Evolutionary conservation across 257 asterid species (phyloP), one percentile per base, ranked within the genome.

Genomic region (Paraleonurus japonicus): DNA sequence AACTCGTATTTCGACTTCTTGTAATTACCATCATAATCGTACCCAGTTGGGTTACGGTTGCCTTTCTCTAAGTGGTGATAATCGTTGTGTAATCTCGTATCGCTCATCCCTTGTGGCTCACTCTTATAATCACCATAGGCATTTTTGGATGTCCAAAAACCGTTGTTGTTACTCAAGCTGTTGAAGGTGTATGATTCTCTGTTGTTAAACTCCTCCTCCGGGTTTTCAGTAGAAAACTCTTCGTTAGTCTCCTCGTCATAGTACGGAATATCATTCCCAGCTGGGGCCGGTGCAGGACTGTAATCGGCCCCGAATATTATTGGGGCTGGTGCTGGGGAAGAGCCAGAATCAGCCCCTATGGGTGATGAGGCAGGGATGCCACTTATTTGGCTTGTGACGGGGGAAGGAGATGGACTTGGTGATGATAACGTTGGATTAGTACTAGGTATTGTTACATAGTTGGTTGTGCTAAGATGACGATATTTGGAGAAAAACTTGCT

Each of bases 91-190:
- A 70, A 76, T 71, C 90, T 81, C 7, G 96, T 81, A 48, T 87
- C 88, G 26, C 91, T 87, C 89, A 85, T 81, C 24, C 87, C 93
- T 19, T 83, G 79, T 55, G 81, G 81, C 64, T 75, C 67, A 5
- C 61, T 22, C 57, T 62, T 50, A 57, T 60, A n/a, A n/a, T n/a
- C n/a, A n/a, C n/a, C n/a, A n/a, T n/a, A n/a, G n/a, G n/a, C n/a
- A n/a, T n/a, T n/a, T n/a, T n/a, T n/a, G n/a, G n/a, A n/a, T n/a
- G 62, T 75, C 67, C 61, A 54, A 32, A 67, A 78, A 30, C 54
- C 78, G 10, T 76, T 83, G 76, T 76, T 71, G 69, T 78, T 39
- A 30, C 76, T 63, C 53, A 53, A 67, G 27, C 30, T 64, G 50
- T 37, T 51, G 4, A 78, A 37, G 63, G 27, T 67, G 23, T 77